phyloP scores from a whole-genome alignment of 2,329 filamentous ascomycete genomes.

The Colletotrichum sp. region DNA sequence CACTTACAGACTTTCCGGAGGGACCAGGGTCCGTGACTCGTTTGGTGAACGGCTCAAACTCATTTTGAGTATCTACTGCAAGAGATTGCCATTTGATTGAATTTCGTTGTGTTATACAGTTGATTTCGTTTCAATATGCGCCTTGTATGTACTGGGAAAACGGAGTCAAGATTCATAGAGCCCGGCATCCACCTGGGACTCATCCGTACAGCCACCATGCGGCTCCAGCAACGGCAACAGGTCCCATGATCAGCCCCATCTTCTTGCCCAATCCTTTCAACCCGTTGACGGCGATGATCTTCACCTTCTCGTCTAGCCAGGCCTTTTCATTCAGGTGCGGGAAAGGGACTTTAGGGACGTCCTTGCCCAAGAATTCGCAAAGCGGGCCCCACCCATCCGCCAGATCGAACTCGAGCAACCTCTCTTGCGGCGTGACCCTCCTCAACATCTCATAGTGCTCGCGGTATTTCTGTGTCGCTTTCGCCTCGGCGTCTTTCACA shows the following conservation, averaged over 20 bases:
- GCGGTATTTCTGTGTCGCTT: background rate
- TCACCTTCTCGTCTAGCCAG: background rate
- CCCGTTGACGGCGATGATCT: background rate
- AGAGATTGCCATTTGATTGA: background rate
- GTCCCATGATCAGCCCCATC: background rate
- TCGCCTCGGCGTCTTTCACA: background rate
- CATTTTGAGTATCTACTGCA: background rate
- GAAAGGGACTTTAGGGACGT: slow-evolving; percentile 7
- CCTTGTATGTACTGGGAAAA: accelerated
- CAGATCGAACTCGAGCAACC: slow-evolving; percentile 21
- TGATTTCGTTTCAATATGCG: background rate
- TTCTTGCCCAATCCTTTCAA: background rate
- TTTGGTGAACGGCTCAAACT: background rate
- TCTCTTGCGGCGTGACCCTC: slow-evolving; percentile 15
- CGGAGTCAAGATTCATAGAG: background rate
- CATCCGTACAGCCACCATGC: background rate
- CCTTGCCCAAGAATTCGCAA: slow-evolving; percentile 21
- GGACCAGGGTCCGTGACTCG: background rate
- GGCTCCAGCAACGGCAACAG: background rate
- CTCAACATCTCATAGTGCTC: slow-evolving; percentile 13
- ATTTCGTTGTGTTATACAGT: background rate
- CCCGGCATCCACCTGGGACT: background rate
- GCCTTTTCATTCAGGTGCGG: slow-evolving; percentile 11
- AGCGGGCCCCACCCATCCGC: slow-evolving; percentile 23
- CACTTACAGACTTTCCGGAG: background rate